These are phyloP conservation scores for Syzygium aqueum DNA, from an alignment of 345 rosid species.

Conservation along the genomic window DNA sequence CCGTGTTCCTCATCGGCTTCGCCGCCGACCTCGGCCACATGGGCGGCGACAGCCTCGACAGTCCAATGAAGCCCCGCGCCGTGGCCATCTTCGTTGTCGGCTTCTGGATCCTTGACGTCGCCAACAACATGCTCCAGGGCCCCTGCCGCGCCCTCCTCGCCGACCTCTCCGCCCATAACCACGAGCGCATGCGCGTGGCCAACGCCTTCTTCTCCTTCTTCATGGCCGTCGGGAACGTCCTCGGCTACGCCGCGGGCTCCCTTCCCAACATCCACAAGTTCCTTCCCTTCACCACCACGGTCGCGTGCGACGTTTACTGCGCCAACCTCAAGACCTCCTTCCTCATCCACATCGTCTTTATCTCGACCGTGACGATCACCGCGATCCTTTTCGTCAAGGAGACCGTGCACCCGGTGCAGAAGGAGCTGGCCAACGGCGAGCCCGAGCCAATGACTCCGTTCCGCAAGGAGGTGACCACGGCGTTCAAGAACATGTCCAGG, in stretches of 20 bases:
- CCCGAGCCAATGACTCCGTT: background rate
- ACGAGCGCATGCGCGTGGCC: conserved; percentile 23
- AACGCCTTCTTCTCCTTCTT: conserved; percentile 33
- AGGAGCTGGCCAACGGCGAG: background rate
- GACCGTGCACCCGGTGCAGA: background rate
- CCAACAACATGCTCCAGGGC: conserved; percentile 47
- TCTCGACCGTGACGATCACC: conserved; percentile 7
- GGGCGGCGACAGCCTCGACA: conserved; percentile 15
- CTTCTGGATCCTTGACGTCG: conserved; percentile 44
- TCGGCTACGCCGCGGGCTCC: conserved; percentile 34
- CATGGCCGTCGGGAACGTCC: conserved; percentile 45
- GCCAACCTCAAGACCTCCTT: conserved; percentile 41
- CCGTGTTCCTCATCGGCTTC: conserved; percentile 35
- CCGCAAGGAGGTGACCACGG: conserved; percentile 13
- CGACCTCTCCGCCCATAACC: conserved; percentile 24
- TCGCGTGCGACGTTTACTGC: conserved; percentile 35
- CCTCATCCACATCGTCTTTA: conserved; percentile 27
- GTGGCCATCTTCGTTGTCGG: conserved; percentile 34
- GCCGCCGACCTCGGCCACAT: conserved; percentile 36
- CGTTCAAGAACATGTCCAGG: conserved; percentile 15
- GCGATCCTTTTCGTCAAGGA: conserved; percentile 23
- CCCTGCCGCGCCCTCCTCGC: conserved; percentile 38
- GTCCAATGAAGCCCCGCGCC: conserved; percentile 20
- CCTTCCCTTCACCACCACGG: conserved; percentile 30
- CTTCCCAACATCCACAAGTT: conserved; percentile 11